Evolutionary conservation across 768 basidiomycete species (phyloP).

Genomic region (Chalciporus sphaerocephalus): DNA sequence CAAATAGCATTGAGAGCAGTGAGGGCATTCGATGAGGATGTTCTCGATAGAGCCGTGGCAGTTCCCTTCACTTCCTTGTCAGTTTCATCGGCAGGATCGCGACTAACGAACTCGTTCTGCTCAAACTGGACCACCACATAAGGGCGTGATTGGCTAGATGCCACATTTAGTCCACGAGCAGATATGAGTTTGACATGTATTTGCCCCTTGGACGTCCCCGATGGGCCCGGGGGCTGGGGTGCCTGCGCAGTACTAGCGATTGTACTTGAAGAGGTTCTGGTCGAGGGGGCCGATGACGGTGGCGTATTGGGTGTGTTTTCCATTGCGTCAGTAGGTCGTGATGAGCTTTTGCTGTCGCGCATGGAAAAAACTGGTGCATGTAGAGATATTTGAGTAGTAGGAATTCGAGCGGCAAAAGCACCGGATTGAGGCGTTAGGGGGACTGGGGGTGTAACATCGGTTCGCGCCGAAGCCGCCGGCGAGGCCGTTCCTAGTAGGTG

Average conservation of each 20-base stretch:
- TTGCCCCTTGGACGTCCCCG: slow-evolving; percentile 57
- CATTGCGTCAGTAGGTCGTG: slow-evolving; percentile 29
- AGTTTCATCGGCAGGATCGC: slow-evolving; percentile 80
- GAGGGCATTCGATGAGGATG: slow-evolving; percentile 59
- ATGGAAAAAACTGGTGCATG: slow-evolving; percentile 85
- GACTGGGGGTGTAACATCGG: slow-evolving; percentile 41
- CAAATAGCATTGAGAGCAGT: slow-evolving; percentile 63
- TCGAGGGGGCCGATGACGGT: slow-evolving; percentile 40
- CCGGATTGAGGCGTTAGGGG: slow-evolving; percentile 45
- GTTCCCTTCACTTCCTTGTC: slow-evolving; percentile 88
- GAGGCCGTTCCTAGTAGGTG: slow-evolving; percentile 28
- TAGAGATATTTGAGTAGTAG: slow-evolving; percentile 65
- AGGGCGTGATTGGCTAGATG: slow-evolving; percentile 59
- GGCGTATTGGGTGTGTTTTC: slow-evolving; percentile 36
- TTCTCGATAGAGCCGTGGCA: slow-evolving; percentile 53
- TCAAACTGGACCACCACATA: slow-evolving; percentile 99
- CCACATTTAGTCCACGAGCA: slow-evolving; percentile 77
- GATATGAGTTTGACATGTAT: slow-evolving; percentile 95
- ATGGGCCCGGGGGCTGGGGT: slow-evolving; percentile 27
- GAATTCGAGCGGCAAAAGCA: slow-evolving; percentile 47
- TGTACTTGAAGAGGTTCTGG: slow-evolving; percentile 31
- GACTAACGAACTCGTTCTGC: slow-evolving; percentile 95
- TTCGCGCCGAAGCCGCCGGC: slow-evolving; percentile 20
- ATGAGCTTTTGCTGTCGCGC: slow-evolving; percentile 50
- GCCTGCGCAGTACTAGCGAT: slow-evolving; percentile 15